Percentiles rank a stretch among this genome's conserved stretches.
Evolutionary conservation across 1,139 yeast species (phyloP).

Genomic region (Yamadazyma sp.): DNA sequence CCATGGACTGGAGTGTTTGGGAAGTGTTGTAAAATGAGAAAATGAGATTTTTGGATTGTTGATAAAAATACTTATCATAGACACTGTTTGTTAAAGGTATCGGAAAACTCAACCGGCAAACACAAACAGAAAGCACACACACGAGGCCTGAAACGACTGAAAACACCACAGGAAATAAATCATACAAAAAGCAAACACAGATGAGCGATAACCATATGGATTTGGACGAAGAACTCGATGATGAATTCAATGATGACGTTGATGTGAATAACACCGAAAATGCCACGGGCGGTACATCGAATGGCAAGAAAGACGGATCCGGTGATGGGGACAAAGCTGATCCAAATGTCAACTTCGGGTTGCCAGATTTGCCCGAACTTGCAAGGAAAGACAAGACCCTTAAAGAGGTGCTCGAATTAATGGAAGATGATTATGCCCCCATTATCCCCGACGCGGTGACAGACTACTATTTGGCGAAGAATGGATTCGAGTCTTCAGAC

Average conservation of each 20-base stretch:
- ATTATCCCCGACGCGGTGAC: constrained; percentile 98
- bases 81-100: no score
- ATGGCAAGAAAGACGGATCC: constrained; percentile 3
- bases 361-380: constrained; percentile 65
- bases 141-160: not conserved
- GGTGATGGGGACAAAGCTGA: no score
- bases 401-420: constrained; percentile 78
- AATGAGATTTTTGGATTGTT: not conserved
- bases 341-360: constrained; percentile 10
- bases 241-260: constrained; percentile 32
- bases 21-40: not conserved
- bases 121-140: no score
- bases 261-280: constrained; percentile 9
- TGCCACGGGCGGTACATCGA: no score
- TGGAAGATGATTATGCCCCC: constrained; percentile 91
- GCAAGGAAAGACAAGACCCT: constrained; percentile 85
- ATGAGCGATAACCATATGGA: no score
- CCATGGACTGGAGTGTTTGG: not conserved
- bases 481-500: constrained; percentile 85
- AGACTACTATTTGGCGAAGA: constrained; percentile 83
- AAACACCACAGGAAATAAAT: not conserved
- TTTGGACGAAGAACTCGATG: constrained; percentile 19
- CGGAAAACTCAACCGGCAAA: no score
- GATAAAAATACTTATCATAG: no score
- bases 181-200: not conserved